Base-by-base conservation (phyloP, 2,329 filamentous ascomycete species). In the Aspergillus sp. region DNA sequence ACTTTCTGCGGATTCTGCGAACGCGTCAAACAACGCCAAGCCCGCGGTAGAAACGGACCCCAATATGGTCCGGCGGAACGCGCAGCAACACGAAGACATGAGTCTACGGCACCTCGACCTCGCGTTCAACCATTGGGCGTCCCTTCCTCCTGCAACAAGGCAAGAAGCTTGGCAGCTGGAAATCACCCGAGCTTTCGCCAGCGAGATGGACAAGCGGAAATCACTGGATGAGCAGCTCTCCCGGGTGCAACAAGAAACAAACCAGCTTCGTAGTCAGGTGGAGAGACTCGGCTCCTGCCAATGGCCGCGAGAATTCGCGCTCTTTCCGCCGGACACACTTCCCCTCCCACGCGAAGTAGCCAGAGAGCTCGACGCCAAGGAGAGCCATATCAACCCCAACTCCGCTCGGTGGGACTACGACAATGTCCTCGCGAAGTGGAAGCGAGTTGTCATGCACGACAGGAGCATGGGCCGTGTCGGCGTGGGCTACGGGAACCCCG, bases 61-160 rank as follows among this genome's bases (percentile, higher is more conserved):
- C 27, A 57, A 40, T 31, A 57, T 55, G 53, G 58, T 57, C 36
- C 41, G 66, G 59, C 48, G 57, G 53, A 55, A 63, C 39, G 81
- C 67, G 26, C 74, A 69, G 42, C 59, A 66, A 16, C 71, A 89
- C 31, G 78, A 86, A 41, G 74, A 76, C 32, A 77, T 81, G 44
- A 74, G 88, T 19, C 67, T 74, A 25, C 72, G 81, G 36, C 89
- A 96, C 53, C 58, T 94, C 4, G 73, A 82, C n/a, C 75, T 79
- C 10, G 78, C 84, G 1, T 93, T 78, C 53, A 69, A 72, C 5
- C 80, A 84, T 26, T 96, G 88, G 88, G 74, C 74, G 32, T 66
- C 67, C 2, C 65, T 91, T 15, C 60, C 77, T 0, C 43, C 56
- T 2, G 69, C 73, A 22, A 68, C 73, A 14, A 70, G 72, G 32